Percentiles rank a stretch among this genome's conserved stretches.
These are phyloP conservation scores for Phaeotremella fagi DNA, from an alignment of 768 basidiomycete genomes.

Conservation along the genomic window DNA sequence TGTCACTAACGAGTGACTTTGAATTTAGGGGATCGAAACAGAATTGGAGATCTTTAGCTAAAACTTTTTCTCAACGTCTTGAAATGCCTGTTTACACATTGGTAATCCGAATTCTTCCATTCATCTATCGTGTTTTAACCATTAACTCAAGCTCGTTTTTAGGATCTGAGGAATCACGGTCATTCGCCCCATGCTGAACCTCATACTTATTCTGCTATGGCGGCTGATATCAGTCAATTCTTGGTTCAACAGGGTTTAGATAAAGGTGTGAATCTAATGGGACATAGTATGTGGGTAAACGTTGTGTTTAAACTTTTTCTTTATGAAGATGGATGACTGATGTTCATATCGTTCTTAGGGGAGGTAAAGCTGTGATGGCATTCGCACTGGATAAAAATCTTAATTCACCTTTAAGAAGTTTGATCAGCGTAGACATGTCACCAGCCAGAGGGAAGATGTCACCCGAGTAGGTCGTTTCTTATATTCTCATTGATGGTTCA, in stretches of 20 bases:
- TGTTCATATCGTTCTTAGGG: constrained; percentile 55
- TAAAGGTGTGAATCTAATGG: constrained; percentile 66
- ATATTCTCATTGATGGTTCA: background rate
- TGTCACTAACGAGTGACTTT: no score
- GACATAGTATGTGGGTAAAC: constrained; percentile 76
- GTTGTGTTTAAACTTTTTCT: background rate
- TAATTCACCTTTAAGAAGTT: constrained; percentile 34
- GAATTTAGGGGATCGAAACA: constrained; percentile 70
- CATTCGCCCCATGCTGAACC: constrained; percentile 67
- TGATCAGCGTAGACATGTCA: constrained; percentile 74
- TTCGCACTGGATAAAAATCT: constrained; percentile 43
- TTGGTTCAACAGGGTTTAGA: constrained; percentile 53
- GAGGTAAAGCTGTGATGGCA: constrained; percentile 58
- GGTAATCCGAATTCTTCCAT: constrained; percentile 49
- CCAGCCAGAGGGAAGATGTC: constrained; percentile 60
- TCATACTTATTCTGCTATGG: constrained; percentile 75
- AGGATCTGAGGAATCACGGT: constrained; percentile 91
- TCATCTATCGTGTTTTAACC: background rate
- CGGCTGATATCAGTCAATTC: constrained; percentile 68
- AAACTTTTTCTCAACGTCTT: constrained; percentile 64
- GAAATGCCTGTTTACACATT: constrained; percentile 68
- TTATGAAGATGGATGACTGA: background rate
- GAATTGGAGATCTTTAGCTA: constrained; percentile 79
- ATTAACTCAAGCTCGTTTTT: no score
- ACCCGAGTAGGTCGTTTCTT: constrained; percentile 55